These are phyloP conservation scores for Eremomyces bilateralis DNA, from an alignment of 495 filamentous ascomycete genomes.

Conservation along the genomic window DNA sequence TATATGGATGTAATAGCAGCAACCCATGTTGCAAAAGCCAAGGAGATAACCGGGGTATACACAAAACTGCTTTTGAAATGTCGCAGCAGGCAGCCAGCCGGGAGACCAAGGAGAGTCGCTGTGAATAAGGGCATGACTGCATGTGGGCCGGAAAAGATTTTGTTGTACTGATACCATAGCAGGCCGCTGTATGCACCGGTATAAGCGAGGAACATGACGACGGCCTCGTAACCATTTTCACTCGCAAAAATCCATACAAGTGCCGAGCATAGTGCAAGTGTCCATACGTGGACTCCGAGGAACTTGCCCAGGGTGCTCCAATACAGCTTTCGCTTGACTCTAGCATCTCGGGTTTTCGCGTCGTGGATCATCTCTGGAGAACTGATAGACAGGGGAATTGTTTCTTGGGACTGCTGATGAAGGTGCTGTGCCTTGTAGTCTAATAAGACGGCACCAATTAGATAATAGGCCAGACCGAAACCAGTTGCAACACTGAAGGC, in stretches of 20 bases:
- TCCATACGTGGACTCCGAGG: slow-evolving; percentile 35
- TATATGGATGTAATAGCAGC: slow-evolving; percentile 28
- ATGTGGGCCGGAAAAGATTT: slow-evolving; percentile 33
- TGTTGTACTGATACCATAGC: slow-evolving; percentile 38
- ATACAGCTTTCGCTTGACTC: slow-evolving; percentile 29
- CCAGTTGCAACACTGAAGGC: slow-evolving; percentile 30
- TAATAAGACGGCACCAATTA: slow-evolving; percentile 35
- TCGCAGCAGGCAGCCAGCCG: slow-evolving; percentile 19
- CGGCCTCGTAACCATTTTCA: slow-evolving; percentile 17
- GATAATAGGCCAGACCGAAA: slow-evolving; percentile 35
- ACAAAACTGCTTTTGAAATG: slow-evolving; percentile 12
- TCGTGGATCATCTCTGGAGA: slow-evolving; percentile 15
- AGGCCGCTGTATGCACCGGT: slow-evolving; percentile 33
- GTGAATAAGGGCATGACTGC: slow-evolving; percentile 28
- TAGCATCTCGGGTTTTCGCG: slow-evolving; percentile 25
- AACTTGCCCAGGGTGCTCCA: slow-evolving; percentile 30
- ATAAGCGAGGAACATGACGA: slow-evolving; percentile 30
- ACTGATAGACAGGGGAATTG: slow-evolving; percentile 23
- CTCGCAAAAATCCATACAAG: slow-evolving; percentile 33
- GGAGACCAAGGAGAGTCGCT: slow-evolving; percentile 26
- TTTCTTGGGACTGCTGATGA: slow-evolving; percentile 12
- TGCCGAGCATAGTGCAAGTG: slow-evolving; percentile 26
- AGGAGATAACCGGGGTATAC: slow-evolving; percentile 29
- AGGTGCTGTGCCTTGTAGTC: slow-evolving; percentile 35
- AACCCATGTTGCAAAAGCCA: slow-evolving; percentile 31